phyloP scores from a whole-genome alignment of 2,329 filamentous ascomycete genomes.

The Mycogone perniciosa region DNA sequence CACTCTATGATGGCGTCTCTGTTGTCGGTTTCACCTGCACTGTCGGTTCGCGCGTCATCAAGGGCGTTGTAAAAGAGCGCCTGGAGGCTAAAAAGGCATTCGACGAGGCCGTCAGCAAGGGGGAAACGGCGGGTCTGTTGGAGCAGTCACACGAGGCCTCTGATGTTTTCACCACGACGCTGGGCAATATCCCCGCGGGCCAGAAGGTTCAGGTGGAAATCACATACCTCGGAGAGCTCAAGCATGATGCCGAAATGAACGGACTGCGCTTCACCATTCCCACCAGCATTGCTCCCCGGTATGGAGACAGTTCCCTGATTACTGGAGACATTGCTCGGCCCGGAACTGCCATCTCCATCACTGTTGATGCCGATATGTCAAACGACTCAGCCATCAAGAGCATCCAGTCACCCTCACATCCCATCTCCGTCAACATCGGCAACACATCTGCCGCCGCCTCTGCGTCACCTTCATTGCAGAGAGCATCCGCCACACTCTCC shows the following conservation, averaged over 20 bases:
- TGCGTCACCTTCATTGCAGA: slow-evolving; percentile 46
- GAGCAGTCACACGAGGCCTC: slow-evolving; percentile 53
- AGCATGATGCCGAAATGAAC: slow-evolving; percentile 63
- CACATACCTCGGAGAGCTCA: slow-evolving; percentile 62
- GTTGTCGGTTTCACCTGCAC: slow-evolving; percentile 62
- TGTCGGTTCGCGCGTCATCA: slow-evolving; percentile 53
- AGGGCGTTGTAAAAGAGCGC: slow-evolving; percentile 61
- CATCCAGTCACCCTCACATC: slow-evolving; percentile 62
- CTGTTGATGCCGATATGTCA: slow-evolving; percentile 40
- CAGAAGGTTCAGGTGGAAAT: slow-evolving; percentile 55
- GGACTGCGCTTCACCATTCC: slow-evolving; percentile 65
- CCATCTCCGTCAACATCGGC: slow-evolving; percentile 59
- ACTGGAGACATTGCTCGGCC: background rate
- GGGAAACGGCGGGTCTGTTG: slow-evolving; percentile 58
- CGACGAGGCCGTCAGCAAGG: slow-evolving; percentile 48
- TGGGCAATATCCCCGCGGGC: slow-evolving; percentile 60
- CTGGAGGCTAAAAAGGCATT: slow-evolving; percentile 55
- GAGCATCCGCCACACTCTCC: slow-evolving; percentile 56
- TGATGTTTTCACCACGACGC: slow-evolving; percentile 61
- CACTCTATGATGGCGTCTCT: slow-evolving; percentile 65
- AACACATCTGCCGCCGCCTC: slow-evolving; percentile 37
- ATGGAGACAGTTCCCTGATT: slow-evolving; percentile 37
- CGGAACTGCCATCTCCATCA: slow-evolving; percentile 20
- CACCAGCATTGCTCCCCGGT: slow-evolving; percentile 59
- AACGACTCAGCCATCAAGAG: slow-evolving; percentile 50